Evolutionary conservation across 345 rosid genomes (phyloP), one percentile per base, ranked within the genome.

Genomic region (Hypericum androsaemum): DNA sequence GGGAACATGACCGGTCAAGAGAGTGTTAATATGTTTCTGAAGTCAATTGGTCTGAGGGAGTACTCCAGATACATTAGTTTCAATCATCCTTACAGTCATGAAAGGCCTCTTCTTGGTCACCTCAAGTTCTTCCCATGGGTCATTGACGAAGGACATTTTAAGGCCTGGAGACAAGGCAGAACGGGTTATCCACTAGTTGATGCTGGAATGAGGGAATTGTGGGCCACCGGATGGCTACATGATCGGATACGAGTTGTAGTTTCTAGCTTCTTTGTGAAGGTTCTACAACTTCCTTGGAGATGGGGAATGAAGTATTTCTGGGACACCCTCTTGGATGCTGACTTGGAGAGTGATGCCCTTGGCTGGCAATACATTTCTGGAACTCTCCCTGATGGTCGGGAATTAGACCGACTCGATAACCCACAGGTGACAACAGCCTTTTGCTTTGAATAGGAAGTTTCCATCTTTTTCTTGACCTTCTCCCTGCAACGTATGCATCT

Each of bases 231-330:
- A 53, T 90, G 98, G 98, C 68, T 90, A 43, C 98, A 90, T 22
- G 96, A 90, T 66, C 87, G 98, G 62, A 90, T 90, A 65, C 62
- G 98, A 63, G 95, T 90, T 2, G 98, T 90, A 37, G 98, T 90
- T 57, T 81, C 98, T 43, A 90, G 98, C 71, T 90, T 90, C 78
- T 90, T 90, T 60, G 98, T 90, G 43, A 90, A 90, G 73, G 95
- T 90, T 65, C 72, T 90, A 51, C 96, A 84, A 66, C 84, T 90
- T 67, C 98, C 98, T 0, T 90, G 98, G 98, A 64, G 94, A 74
- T 90, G 98, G 98, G 98, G 98, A 41, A 90, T 90, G 98, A 90
- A 90, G 73, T 90, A 90, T 62, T 90, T 87, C 69, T 90, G 98
- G 98, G 98, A 90, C 68, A 90, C 96, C 50, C 86, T 90, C 47